Evolutionary conservation across 768 basidiomycete genomes (phyloP), one percentile per base, ranked within the genome.

Genomic region (Russula ochroleuca): DNA sequence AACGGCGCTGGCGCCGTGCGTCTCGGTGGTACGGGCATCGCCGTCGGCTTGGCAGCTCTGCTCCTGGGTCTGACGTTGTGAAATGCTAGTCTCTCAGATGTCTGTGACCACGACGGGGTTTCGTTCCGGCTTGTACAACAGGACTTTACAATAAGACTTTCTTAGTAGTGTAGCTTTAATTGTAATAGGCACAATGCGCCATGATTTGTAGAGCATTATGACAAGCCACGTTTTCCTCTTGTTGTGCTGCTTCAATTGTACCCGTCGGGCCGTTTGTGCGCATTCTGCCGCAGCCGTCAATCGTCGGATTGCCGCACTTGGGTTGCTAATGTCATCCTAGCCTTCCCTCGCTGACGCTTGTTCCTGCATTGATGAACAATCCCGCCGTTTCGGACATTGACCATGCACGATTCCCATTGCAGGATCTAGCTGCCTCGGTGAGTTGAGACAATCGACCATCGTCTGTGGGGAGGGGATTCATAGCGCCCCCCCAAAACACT

Each of bases 1-100:
- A 25, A 61, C 47, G 64, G 64, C 59, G 64, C 64, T 31, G 64
- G 64, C 64, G 64, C 64, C 59, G 40, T 65, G 40, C 64, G 47
- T 65, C 54, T 65, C 48, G 33, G 59, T 49, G 48, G 64, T 61
- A 28, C 48, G 41, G 48, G 59, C 19, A n/a, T 61, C 23, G 25
- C 21, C 23, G 10, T 45, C 19, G 48, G 59, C 19, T 19, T 61
- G 17, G 28, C 31, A 9, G 54, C 41, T 13, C 35, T 33, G 21
- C 13, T 64, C 45, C 62, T 28, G 52, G 74, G 11, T 63, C 33
- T 65, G 14, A 19, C 15, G 45, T 28, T 61, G 47, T 65, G 15
- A 65, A 21, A 21, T 21, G 33, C 19, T 17, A 41, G 50, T 33
- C 9, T 56, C 13, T 2, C 17, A 38, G 47, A 6, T 23, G 35